These are phyloP conservation scores for Monilinia vaccinii-corymbosi DNA, from an alignment of 2,329 filamentous ascomycete species.

Conservation along the genomic window DNA sequence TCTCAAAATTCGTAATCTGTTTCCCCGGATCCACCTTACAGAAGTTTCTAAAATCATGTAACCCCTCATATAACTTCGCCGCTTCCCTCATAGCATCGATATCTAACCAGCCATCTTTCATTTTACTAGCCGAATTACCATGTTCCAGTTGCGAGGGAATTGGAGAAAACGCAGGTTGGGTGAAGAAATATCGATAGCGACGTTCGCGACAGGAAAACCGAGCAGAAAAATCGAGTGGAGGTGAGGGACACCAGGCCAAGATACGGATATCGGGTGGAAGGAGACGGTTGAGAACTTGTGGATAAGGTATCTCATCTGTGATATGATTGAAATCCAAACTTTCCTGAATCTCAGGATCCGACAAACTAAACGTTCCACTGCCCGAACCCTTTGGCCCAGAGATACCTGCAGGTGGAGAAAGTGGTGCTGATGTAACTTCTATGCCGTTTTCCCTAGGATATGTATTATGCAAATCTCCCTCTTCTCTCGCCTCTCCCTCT, in stretches of 20 bases:
- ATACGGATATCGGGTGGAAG: conserved; percentile 84
- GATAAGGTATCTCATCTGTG: conserved; percentile 75
- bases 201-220: conserved; percentile 88
- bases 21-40: conserved; percentile 90
- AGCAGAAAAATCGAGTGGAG: conserved; percentile 73
- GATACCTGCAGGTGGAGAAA: conserved; percentile 15
- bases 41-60: conserved; percentile 93
- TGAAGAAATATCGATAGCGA: conserved; percentile 96
- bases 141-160: conserved; percentile 44
- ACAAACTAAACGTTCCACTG: background rate
- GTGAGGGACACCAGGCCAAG: conserved; percentile 84
- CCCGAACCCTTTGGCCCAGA: background rate
- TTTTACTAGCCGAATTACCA: conserved; percentile 22
- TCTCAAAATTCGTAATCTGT: conserved; percentile 74
- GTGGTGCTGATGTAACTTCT: conserved; percentile 23
- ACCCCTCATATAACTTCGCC: conserved; percentile 69
- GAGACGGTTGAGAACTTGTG: conserved; percentile 73
- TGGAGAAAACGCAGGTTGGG: conserved; percentile 77
- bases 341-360: conserved; percentile 25
- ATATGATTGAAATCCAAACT: conserved; percentile 53
- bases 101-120: conserved; percentile 70
- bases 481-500: conserved; percentile 7
- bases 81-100: conserved; percentile 78
- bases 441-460: conserved; percentile 19
- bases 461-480: conserved; percentile 16